Evolutionary conservation across 208 protist species (phyloP).

Genomic region (Porcisia hertigi): DNA sequence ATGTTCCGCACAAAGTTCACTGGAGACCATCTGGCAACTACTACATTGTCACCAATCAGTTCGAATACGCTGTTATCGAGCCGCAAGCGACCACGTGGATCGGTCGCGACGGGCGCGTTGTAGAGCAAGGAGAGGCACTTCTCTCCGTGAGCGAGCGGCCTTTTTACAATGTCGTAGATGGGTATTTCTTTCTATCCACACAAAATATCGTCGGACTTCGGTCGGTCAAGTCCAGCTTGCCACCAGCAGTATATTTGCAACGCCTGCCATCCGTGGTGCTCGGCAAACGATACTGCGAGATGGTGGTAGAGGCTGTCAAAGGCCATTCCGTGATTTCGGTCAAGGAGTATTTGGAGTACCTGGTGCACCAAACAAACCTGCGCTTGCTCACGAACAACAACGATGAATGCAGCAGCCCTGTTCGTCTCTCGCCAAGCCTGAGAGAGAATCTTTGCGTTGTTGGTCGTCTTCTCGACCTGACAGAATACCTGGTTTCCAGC

Average conservation of each 20-base stretch:
- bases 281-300: conserved; percentile 31
- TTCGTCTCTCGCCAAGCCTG: conserved; percentile 23
- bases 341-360: conserved; percentile 29
- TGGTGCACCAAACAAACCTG: conserved; percentile 29
- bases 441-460: conserved; percentile 30
- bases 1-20: conserved; percentile 17
- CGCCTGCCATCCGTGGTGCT: conserved; percentile 27
- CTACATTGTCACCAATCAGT: conserved; percentile 67
- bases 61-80: conserved; percentile 78
- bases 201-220: conserved; percentile 37
- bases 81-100: conserved; percentile 81
- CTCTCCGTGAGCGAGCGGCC: conserved; percentile 31
- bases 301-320: conserved; percentile 22
- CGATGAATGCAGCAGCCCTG: conserved; percentile 9
- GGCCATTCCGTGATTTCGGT: conserved; percentile 10
- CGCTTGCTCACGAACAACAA: conserved; percentile 22
- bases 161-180: conserved; percentile 42
- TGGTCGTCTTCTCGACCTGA: conserved; percentile 32
- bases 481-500: conserved; percentile 23
- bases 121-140: conserved; percentile 61
- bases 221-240: conserved; percentile 26
- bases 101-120: conserved; percentile 50
- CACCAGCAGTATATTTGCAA: conserved; percentile 29
- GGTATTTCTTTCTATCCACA: conserved; percentile 53
- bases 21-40: conserved; percentile 57